Evolutionary conservation across 345 rosid genomes (phyloP), one percentile per base, ranked within the genome.

Genomic region (Geranium rotundifolium): DNA sequence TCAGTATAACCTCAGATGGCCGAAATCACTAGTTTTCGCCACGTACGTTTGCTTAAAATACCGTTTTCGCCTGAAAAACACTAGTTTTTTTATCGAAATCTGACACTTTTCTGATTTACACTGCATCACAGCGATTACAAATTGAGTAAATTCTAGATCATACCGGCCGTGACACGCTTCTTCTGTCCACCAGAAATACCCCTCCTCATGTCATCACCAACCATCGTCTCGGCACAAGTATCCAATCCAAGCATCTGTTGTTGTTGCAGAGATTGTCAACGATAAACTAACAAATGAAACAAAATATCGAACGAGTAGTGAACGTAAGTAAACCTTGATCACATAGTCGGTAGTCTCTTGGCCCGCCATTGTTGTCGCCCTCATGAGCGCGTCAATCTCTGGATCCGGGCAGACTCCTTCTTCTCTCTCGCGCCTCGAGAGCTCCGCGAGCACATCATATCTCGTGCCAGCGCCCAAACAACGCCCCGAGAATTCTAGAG

Each of bases 241-340:
- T 80, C 83, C 73, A 80, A 56, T 46, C 83, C 83, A 10, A 80
- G 83, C 54, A 79, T 71, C 83, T n/a, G n/a, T n/a, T n/a, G n/a
- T n/a, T 79, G 77, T 66, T 54, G 57, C 7, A 62, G 15, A 67
- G 13, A 41, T 41, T 49, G 39, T 19, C 9, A 54, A 56, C 0
- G 30, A 4, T 3, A 0, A 52, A 14, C n/a, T 54, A 15, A 20
- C 30, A 29, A 19, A 17, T 10, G 1, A 15, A 59, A 12, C 1
- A 15, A 17, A 3, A 54, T 7, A n/a, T 4, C 9, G 5, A 13
- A 54, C 1, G 3, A 20, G 0, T 17, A 19, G 39, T 41, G 56
- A 41, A 41, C 23, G 17, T 37, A n/a, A n/a, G n/a, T 50, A 61
- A 66, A 79, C 80, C 80, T 80, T 76, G 63, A 80, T 65, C 50